Evolutionary conservation across 768 basidiomycete genomes (phyloP).

Genomic region (Lactarius psammicola): DNA sequence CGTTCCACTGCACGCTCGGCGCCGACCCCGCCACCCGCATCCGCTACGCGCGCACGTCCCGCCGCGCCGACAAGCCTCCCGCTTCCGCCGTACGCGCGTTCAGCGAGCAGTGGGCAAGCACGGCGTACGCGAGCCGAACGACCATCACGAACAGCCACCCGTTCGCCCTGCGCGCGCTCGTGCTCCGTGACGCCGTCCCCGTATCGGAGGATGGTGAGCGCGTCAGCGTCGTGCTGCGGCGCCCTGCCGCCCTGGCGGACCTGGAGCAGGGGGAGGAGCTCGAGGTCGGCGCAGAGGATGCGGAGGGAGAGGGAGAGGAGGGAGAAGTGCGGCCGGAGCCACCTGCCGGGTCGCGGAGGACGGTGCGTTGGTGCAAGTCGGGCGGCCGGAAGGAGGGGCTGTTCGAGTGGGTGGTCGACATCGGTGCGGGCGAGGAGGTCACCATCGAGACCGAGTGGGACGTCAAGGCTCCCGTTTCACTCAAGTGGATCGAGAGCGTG

Average conservation of each 20-base stretch:
- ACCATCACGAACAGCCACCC: constrained; percentile 48
- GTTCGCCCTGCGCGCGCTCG: constrained; percentile 44
- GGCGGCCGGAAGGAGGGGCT: constrained; percentile 55
- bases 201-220: constrained; percentile 39
- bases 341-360: constrained; percentile 6
- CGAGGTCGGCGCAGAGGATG: constrained; percentile 27
- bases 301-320: constrained; percentile 27
- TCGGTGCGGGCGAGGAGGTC: constrained; percentile 45
- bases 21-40: constrained; percentile 36
- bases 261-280: constrained; percentile 43
- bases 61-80: constrained; percentile 34
- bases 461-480: constrained; percentile 43
- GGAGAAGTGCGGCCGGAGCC: neutral
- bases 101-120: constrained; percentile 44
- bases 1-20: constrained; percentile 56
- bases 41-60: constrained; percentile 43
- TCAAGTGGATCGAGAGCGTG: constrained; percentile 30
- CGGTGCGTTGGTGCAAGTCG: constrained; percentile 39
- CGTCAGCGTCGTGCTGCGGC: constrained; percentile 46
- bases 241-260: constrained; percentile 48
- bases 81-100: constrained; percentile 40
- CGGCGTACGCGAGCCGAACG: constrained; percentile 42
- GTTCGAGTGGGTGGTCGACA: constrained; percentile 52
- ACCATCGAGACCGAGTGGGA: constrained; percentile 53
- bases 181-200: constrained; percentile 50